These are phyloP conservation scores for Tuber melanosporum DNA, from an alignment of 495 filamentous ascomycete species.

Conservation along the genomic window DNA sequence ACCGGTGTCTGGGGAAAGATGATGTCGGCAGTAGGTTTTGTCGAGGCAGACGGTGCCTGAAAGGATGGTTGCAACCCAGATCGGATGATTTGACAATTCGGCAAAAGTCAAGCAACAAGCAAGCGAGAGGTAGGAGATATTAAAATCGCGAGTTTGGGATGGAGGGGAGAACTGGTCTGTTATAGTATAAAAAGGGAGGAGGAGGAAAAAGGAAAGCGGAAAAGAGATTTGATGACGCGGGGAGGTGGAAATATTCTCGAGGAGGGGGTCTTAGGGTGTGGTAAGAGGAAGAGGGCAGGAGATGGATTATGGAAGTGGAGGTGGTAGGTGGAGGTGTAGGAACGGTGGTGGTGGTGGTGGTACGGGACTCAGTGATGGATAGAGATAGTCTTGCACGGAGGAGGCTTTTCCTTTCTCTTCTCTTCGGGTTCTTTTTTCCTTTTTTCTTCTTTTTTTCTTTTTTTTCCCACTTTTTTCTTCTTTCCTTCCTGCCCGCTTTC, in stretches of 20 bases:
- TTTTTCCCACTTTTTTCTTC: neutral
- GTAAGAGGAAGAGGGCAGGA: neutral
- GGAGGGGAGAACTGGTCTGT: constrained; percentile 29
- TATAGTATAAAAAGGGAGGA: constrained; percentile 6
- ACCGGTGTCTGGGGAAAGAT: constrained; percentile 35
- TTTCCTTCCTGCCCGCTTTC: neutral
- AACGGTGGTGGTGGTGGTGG: constrained; percentile 14
- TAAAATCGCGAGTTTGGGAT: constrained; percentile 38
- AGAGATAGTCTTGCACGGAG: constrained; percentile 25
- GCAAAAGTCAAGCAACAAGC: constrained; percentile 37
- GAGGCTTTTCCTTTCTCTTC: constrained; percentile 33
- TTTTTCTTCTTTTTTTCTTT: constrained; percentile 12
- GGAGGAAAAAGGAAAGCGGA: neutral
- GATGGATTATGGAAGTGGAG: constrained; percentile 12
- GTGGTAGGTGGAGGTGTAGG: constrained; percentile 34
- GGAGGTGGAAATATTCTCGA: constrained; percentile 32
- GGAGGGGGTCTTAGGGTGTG: constrained; percentile 25
- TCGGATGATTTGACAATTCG: constrained; percentile 39
- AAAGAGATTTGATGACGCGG: constrained; percentile 36
- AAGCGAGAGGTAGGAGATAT: constrained; percentile 33
- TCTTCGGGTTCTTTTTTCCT: constrained; percentile 27
- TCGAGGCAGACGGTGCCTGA: constrained; percentile 36
- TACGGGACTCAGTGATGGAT: constrained; percentile 26
- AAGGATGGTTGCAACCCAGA: constrained; percentile 39
- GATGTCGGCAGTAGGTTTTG: constrained; percentile 35